Conservation (phyloP, 1,284 basidiomycete genomes). For the Agaricales sp. region DNA sequence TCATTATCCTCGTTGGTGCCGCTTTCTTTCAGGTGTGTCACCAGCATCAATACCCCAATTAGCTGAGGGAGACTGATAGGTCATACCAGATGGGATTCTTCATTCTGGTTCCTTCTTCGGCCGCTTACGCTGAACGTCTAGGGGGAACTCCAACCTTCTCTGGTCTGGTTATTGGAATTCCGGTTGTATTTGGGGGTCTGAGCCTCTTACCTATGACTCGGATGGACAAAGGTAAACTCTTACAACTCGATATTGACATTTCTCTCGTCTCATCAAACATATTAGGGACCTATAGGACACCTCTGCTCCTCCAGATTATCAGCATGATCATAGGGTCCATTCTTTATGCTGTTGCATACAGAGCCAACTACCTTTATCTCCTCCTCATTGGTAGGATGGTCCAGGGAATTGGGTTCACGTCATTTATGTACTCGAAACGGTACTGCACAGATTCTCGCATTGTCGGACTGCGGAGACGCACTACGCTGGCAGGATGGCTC, state of each 20-base stretch:
- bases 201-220: conserved; percentile 34
- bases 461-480: conserved; percentile 53
- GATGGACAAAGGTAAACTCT: background rate
- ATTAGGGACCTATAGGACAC: conserved; percentile 39
- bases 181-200: conserved; percentile 47
- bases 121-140: conserved; percentile 48
- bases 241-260: background rate
- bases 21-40: conserved; percentile 33
- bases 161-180: conserved; percentile 60
- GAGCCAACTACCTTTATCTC: conserved; percentile 33
- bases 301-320: conserved; percentile 18
- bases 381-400: conserved; percentile 39
- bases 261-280: background rate
- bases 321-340: conserved; percentile 24
- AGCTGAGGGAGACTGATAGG: conserved; percentile 27
- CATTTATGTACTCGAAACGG: conserved; percentile 45
- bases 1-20: conserved; percentile 34
- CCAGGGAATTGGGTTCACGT: conserved; percentile 29
- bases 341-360: conserved; percentile 35
- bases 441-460: conserved; percentile 59
- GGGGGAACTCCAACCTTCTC: conserved; percentile 59
- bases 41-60: conserved; percentile 24
- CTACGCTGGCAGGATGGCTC: conserved; percentile 52
- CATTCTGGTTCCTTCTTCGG: conserved; percentile 57
- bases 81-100: conserved; percentile 49